A percentile compares a stretch with the other conserved stretches of the same genome.
These are phyloP conservation scores for Lanmaoa rubissima DNA, from an alignment of 768 basidiomycete genomes.

Conservation along the genomic window DNA sequence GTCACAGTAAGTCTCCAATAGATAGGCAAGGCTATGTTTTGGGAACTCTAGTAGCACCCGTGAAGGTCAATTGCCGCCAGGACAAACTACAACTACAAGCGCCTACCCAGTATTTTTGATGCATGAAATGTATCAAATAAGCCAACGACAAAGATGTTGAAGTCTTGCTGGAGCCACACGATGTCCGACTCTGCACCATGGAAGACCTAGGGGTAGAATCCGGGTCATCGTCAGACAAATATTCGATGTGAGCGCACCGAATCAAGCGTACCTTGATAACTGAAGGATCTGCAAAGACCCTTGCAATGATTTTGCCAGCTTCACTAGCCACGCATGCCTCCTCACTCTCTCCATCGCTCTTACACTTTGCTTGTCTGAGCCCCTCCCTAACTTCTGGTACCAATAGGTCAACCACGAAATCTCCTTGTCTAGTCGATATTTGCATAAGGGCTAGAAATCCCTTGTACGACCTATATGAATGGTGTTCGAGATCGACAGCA, in stretches of 20 bases:
- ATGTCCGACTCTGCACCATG: constrained; percentile 96
- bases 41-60: constrained; percentile 59
- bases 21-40: constrained; percentile 76
- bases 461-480: constrained; percentile 77
- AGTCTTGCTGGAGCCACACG: constrained; percentile 95
- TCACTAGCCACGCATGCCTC: constrained; percentile 21
- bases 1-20: constrained; percentile 82
- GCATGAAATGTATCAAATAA: constrained; percentile 98
- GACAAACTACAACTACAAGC: not conserved
- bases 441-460: constrained; percentile 96
- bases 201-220: constrained; percentile 57
- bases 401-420: constrained; percentile 86
- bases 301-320: constrained; percentile 47
- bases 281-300: constrained; percentile 68
- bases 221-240: not conserved
- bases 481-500: constrained; percentile 94
- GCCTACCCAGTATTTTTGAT: constrained; percentile 73
- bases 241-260: not conserved
- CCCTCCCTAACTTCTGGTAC: constrained; percentile 61
- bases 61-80: not conserved
- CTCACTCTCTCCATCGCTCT: constrained; percentile 5
- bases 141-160: constrained; percentile 90
- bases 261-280: constrained; percentile 70
- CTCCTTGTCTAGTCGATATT: constrained; percentile 76
- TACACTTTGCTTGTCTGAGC: constrained; percentile 60